Evolutionary conservation across 192 early-diverging fungal genomes (phyloP).

Genomic region (Mortierella claussenii): DNA sequence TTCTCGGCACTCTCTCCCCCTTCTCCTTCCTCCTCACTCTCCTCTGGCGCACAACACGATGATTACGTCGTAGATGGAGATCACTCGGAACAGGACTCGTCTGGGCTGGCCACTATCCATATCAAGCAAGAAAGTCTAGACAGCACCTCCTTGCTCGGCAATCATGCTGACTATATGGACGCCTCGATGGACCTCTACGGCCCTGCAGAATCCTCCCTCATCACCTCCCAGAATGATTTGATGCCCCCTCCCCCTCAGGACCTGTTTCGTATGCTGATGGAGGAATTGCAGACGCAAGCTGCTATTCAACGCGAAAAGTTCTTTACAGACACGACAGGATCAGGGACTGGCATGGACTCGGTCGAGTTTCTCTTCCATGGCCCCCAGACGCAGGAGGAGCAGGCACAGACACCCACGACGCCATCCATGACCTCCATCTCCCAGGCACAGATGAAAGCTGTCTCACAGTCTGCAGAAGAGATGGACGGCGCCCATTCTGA

Average conservation of each 20-base stretch:
- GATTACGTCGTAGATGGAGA: background rate
- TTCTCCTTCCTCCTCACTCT: constrained; percentile 8
- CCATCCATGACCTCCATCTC: background rate
- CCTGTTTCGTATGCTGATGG: constrained; percentile 39
- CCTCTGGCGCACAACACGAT: background rate
- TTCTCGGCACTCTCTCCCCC: constrained; percentile 5
- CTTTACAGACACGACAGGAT: constrained; percentile 27
- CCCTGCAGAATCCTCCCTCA: constrained; percentile 6
- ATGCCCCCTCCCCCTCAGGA: constrained; percentile 37
- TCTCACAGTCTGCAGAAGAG: constrained; percentile 19
- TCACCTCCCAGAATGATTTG: constrained; percentile 1
- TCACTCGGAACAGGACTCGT: background rate
- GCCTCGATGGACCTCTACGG: constrained; percentile 38
- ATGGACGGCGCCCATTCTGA: background rate
- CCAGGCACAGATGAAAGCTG: constrained; percentile 4
- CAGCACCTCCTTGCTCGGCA: constrained; percentile 2
- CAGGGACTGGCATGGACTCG: constrained; percentile 34
- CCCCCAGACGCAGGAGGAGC: constrained; percentile 13
- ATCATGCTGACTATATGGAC: constrained; percentile 27
- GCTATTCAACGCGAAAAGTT: constrained; percentile 44
- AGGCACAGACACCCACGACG: background rate
- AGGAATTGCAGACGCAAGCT: constrained; percentile 38
- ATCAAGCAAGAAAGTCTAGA: constrained; percentile 19
- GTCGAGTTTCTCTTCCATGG: constrained; percentile 42
- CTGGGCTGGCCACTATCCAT: background rate